Evolutionary conservation across 352 stramenopile species (phyloP).

Genomic region (Phytophthora pisi): DNA sequence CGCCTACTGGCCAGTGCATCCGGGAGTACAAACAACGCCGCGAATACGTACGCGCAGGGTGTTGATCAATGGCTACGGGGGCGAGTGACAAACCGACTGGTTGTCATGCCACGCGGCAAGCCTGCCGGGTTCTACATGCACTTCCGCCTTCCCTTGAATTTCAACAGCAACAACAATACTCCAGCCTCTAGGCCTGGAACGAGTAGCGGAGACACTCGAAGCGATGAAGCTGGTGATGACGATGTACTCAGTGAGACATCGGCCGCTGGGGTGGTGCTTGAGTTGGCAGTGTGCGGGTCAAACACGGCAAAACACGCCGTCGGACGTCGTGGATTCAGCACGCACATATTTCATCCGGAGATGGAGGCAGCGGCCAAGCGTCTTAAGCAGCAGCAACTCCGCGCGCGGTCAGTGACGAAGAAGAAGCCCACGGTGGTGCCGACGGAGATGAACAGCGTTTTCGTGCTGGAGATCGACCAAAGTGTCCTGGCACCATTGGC

Average conservation of each 20-base stretch:
- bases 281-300: slow-evolving; percentile 55
- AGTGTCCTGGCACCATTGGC: slow-evolving; percentile 20
- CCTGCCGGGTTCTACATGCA: slow-evolving; percentile 61
- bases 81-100: slow-evolving; percentile 47
- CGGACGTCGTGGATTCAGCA: slow-evolving; percentile 49
- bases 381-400: slow-evolving; percentile 46
- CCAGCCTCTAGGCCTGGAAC: neutral
- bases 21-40: slow-evolving; percentile 23
- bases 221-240: slow-evolving; percentile 22
- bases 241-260: neutral
- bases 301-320: slow-evolving; percentile 31
- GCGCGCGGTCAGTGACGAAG: slow-evolving; percentile 39
- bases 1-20: slow-evolving; percentile 13
- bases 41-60: slow-evolving; percentile 14
- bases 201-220: slow-evolving; percentile 11
- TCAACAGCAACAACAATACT: neutral
- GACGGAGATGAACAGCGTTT: slow-evolving; percentile 51
- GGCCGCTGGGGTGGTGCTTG: slow-evolving; percentile 38
- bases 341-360: slow-evolving; percentile 54
- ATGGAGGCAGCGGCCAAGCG: slow-evolving; percentile 46
- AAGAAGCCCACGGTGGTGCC: slow-evolving; percentile 40
- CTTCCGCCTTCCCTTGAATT: slow-evolving; percentile 47
- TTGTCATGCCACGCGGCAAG: slow-evolving; percentile 59
- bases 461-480: slow-evolving; percentile 54
- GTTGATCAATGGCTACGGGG: slow-evolving; percentile 43